These are phyloP conservation scores for Xylariaceae sp. DNA, from an alignment of 2,329 filamentous ascomycete genomes.

Conservation along the genomic window DNA sequence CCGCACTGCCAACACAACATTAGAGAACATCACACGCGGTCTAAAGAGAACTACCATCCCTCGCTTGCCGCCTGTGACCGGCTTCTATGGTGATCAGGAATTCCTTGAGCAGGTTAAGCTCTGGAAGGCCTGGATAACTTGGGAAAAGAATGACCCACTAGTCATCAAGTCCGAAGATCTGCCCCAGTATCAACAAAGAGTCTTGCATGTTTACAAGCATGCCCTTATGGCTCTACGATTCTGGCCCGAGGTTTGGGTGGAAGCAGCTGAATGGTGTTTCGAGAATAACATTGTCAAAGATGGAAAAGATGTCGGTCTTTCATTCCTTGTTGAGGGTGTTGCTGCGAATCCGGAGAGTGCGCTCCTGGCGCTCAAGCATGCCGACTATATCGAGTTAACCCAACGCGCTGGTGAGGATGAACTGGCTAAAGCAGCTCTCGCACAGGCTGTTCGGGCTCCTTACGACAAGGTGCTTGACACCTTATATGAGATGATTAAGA, in stretches of 20 bases:
- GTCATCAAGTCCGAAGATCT: constrained; percentile 79
- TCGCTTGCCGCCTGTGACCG: constrained; percentile 72
- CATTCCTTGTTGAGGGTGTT: constrained; percentile 77
- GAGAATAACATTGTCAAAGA: constrained; percentile 60
- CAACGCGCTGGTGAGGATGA: constrained; percentile 73
- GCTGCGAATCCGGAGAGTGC: constrained; percentile 91
- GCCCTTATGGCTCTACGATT: constrained; percentile 90
- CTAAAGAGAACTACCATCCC: constrained; percentile 74
- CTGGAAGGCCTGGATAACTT: constrained; percentile 91
- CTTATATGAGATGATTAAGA: constrained; percentile 80
- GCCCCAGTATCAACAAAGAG: constrained; percentile 66
- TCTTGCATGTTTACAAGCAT: constrained; percentile 89
- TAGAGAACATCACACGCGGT: constrained; percentile 81
- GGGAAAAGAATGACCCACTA: constrained; percentile 90
- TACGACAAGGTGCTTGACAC: constrained; percentile 79
- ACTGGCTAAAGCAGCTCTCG: constrained; percentile 67
- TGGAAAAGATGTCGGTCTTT: constrained; percentile 56
- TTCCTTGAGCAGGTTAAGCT: constrained; percentile 78
- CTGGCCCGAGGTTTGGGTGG: constrained; percentile 93
- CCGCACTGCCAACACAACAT: constrained; percentile 77
- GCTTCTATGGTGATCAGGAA: constrained; percentile 81
- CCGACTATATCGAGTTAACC: constrained; percentile 77
- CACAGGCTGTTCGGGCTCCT: constrained; percentile 71
- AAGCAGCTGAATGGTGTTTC: constrained; percentile 89
- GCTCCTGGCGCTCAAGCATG: constrained; percentile 80